A percentile compares a stretch with the other conserved stretches of the same genome.
Conservation (phyloP, 768 basidiomycete species). For the Amanita inopinata region DNA sequence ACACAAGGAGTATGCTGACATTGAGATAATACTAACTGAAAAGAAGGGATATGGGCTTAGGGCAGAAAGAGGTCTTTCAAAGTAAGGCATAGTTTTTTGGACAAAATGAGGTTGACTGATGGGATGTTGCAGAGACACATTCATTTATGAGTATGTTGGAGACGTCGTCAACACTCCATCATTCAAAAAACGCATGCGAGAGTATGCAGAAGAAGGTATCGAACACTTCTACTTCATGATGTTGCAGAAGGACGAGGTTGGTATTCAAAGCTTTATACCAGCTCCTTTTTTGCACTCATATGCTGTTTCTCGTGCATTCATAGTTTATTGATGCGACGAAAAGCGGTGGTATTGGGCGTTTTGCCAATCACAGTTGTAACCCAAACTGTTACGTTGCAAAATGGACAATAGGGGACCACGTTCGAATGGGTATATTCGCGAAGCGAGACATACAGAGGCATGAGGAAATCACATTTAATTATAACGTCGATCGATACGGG, state of each 20-base stretch:
- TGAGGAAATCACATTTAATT: conserved; percentile 97
- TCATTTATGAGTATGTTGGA: conserved; percentile 97
- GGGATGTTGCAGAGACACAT: conserved; percentile 57
- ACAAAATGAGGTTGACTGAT: conserved; percentile 7
- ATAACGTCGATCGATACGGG: conserved; percentile 99
- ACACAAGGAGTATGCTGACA: conserved; percentile 70
- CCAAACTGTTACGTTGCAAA: conserved; percentile 98
- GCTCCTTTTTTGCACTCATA: neutral
- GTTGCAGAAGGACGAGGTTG: conserved; percentile 93
- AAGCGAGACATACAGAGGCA: conserved; percentile 64
- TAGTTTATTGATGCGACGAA: conserved; percentile 98
- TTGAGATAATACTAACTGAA: conserved; percentile 88
- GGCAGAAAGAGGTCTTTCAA: conserved; percentile 55
- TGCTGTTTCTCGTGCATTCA: neutral
- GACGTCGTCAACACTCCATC: conserved; percentile 84
- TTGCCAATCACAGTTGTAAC: conserved; percentile 95
- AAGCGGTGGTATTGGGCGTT: conserved; percentile 91
- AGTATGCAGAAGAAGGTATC: conserved; percentile 89
- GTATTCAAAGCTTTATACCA: conserved; percentile 14
- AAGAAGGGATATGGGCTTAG: conserved; percentile 94
- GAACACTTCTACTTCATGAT: conserved; percentile 99
- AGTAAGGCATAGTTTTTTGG: conserved; percentile 32
- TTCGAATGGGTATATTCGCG: conserved; percentile 99
- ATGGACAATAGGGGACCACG: conserved; percentile 84
- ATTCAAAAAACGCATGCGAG: conserved; percentile 90